Evolutionary conservation across 1,284 basidiomycete species (phyloP), one percentile per base, ranked within the genome.

Genomic region (Fistulina hepatica): DNA sequence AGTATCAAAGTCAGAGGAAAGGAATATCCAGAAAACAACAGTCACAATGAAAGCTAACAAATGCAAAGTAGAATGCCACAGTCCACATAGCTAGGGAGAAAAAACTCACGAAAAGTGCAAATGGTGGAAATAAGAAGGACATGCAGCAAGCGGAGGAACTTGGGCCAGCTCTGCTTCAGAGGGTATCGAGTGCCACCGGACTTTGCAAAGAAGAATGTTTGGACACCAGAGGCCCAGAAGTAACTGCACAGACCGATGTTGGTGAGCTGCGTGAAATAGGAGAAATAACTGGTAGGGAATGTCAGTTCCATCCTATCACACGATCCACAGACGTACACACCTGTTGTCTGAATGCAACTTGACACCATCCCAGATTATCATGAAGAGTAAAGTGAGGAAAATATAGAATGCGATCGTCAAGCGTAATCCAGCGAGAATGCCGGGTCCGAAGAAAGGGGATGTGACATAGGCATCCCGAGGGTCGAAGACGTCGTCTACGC

Each of bases 11-110:
- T 13, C 6, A 4, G 56, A 53, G 2, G 71, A 49, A 3, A 84
- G 60, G 6, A 83, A 48, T 0, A 62, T 48, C 81, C 82, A 85
- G 51, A 63, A 85, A 1, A 82, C 73, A 22, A 68, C 57, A 0
- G 77, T 80, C 2, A 82, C 77, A 16, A 85, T 51, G 39, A 85
- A 58, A 4, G 82, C 81, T 77, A 45, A 20, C 7, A 10, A n/a
- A 15, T 6, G 20, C 8, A 34, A 3, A 24, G 19, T 36, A 25
- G 34, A 36, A 21, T 21, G 23, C 21, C 43, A 37, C n/a, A n/a
- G n/a, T n/a, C n/a, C n/a, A 10, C 13, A 27, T 24, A 23, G 13
- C 7, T n/a, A 44, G 37, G 16, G 41, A 34, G 23, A 40, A 39
- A 8, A 19, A 6, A 67, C 78, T 51, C 49, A 81, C 78, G 78